phyloP scores from a whole-genome alignment of 2,329 filamentous ascomycete genomes.

The Epichloe elymi region DNA sequence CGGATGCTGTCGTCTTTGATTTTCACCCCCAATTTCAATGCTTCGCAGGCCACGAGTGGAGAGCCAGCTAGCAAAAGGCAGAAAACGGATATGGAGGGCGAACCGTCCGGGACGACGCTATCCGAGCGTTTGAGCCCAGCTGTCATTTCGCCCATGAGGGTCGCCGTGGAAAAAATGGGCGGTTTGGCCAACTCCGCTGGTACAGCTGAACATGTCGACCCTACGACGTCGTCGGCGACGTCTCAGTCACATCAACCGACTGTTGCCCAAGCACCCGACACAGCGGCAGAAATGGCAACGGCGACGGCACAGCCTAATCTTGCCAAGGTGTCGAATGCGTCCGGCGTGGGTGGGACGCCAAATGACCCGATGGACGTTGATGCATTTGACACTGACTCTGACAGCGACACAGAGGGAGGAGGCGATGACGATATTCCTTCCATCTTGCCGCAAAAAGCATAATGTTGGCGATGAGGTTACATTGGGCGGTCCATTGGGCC shows the following conservation, averaged over 20 bases:
- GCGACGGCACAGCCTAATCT: conserved; percentile 8
- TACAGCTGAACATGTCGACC: conserved; percentile 24
- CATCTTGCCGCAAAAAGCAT: background rate
- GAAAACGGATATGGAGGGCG: conserved; percentile 8
- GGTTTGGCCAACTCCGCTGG: conserved; percentile 22
- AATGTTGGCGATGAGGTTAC: background rate
- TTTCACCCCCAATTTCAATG: background rate
- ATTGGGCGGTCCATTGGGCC: background rate
- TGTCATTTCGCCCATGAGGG: conserved; percentile 9
- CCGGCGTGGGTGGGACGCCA: conserved; percentile 8
- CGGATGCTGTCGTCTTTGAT: conserved; percentile 15
- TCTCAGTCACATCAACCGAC: conserved; percentile 4
- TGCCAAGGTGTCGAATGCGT: background rate
- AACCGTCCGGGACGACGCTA: background rate
- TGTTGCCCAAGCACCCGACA: conserved; percentile 3
- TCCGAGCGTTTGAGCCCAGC: background rate
- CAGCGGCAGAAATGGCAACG: background rate
- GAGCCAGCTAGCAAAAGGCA: conserved; percentile 12
- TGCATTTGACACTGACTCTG: conserved; percentile 1
- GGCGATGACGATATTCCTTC: conserved; percentile 20
- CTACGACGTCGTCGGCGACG: conserved; percentile 15
- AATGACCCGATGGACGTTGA: conserved; percentile 15
- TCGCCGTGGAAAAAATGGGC: conserved; percentile 20
- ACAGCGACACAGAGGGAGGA: conserved; percentile 6
- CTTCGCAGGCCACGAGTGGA: background rate